phyloP scores from a whole-genome alignment of 495 filamentous ascomycete genomes.

The Penicillium canescens region DNA sequence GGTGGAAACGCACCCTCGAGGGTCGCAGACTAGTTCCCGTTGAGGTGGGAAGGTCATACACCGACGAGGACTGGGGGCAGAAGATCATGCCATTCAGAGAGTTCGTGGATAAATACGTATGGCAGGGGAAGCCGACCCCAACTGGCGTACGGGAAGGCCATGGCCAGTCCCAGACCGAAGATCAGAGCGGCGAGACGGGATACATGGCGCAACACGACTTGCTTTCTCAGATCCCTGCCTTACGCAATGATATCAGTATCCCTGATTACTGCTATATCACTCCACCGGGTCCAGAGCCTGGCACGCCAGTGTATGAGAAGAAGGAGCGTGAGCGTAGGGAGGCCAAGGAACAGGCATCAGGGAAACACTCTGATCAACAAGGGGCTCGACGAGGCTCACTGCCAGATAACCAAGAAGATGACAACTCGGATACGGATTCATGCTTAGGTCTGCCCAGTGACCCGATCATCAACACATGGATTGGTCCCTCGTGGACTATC shows the following conservation, averaged over 20 bases:
- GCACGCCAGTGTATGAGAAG: slow-evolving; percentile 50
- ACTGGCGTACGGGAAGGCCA: background rate
- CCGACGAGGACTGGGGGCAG: slow-evolving; percentile 84
- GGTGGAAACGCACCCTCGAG: slow-evolving; percentile 70
- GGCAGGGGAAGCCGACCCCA: slow-evolving; percentile 19
- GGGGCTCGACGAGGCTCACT: slow-evolving; percentile 21
- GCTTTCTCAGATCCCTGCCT: slow-evolving; percentile 75
- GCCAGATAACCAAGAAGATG: slow-evolving; percentile 32
- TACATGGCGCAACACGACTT: slow-evolving; percentile 94
- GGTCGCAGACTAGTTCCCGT: slow-evolving; percentile 83
- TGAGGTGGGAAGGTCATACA: slow-evolving; percentile 88
- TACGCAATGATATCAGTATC: slow-evolving; percentile 73
- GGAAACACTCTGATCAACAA: slow-evolving; percentile 27
- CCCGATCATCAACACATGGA: slow-evolving; percentile 79
- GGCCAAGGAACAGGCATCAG: background rate
- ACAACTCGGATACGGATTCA: slow-evolving; percentile 10
- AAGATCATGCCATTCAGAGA: slow-evolving; percentile 73
- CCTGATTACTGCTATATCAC: slow-evolving; percentile 85
- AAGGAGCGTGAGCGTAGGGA: slow-evolving; percentile 36
- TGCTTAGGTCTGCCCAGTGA: slow-evolving; percentile 24
- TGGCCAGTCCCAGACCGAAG: slow-evolving; percentile 5
- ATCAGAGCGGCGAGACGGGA: slow-evolving; percentile 38
- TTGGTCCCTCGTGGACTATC: slow-evolving; percentile 84
- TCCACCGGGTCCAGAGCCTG: slow-evolving; percentile 48
- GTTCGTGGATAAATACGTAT: slow-evolving; percentile 66